Conservation (phyloP, 495 filamentous ascomycete species). For the Talaromyces thailandensis region DNA sequence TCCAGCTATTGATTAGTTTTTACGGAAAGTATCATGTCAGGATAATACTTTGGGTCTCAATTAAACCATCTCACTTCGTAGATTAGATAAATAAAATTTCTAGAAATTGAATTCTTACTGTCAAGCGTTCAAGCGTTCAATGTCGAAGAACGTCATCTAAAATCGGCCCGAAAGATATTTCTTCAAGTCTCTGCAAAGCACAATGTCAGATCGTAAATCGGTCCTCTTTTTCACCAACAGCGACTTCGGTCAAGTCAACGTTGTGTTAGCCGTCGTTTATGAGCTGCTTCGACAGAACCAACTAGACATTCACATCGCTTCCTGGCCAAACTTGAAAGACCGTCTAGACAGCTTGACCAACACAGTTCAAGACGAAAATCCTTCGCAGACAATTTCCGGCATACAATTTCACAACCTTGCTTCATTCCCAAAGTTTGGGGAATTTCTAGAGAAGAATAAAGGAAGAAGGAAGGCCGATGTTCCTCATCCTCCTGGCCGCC, state of each 20-base stretch:
- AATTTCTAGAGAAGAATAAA: background rate
- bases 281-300: constrained; percentile 36
- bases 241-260: constrained; percentile 48
- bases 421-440: constrained; percentile 19
- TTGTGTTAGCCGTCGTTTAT: constrained; percentile 42
- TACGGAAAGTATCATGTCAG: too few species aligned
- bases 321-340: constrained; percentile 29
- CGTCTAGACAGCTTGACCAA: constrained; percentile 22
- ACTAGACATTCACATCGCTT: constrained; percentile 44
- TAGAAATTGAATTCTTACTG: too few species aligned
- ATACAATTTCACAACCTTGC: constrained; percentile 16
- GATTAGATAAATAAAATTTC: too few species aligned
- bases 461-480: background rate
- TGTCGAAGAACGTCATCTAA: too few species aligned
- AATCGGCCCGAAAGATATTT: too few species aligned
- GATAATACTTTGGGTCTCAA: too few species aligned
- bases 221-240: constrained; percentile 44
- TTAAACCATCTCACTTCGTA: too few species aligned
- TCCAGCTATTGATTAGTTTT: too few species aligned
- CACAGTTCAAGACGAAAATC: constrained; percentile 11
- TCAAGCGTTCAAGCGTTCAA: too few species aligned
- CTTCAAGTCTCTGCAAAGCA: too few species aligned
- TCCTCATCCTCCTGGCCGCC: background rate
- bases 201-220: background rate
- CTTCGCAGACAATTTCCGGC: background rate